Percentiles rank a stretch among this genome's conserved stretches.
These are phyloP conservation scores for Penicillium sp. DNA, from an alignment of 2,329 filamentous ascomycete species.

Conservation along the genomic window DNA sequence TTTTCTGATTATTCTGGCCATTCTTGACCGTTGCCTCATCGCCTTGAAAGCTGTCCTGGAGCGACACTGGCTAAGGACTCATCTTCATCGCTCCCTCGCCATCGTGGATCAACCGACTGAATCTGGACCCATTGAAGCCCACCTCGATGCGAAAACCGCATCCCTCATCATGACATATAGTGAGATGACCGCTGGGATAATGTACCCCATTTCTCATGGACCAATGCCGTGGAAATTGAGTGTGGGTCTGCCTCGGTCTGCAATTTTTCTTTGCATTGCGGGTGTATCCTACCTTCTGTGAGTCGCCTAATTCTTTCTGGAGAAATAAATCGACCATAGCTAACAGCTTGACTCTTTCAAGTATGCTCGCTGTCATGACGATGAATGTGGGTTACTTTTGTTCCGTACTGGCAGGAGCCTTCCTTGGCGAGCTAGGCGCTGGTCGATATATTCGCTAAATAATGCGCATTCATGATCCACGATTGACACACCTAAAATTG, in stretches of 20 bases:
- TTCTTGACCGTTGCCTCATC: slow-evolving; percentile 63
- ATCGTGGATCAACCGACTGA: slow-evolving; percentile 60
- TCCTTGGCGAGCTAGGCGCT: slow-evolving; percentile 76
- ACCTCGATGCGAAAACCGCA: slow-evolving; percentile 59
- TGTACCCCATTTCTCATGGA: slow-evolving; percentile 51
- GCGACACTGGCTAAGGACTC: slow-evolving; percentile 62
- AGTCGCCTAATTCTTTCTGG: slow-evolving; percentile 34
- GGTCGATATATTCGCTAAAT: slow-evolving; percentile 57
- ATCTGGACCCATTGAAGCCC: slow-evolving; percentile 54
- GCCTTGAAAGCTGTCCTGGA: slow-evolving; percentile 59
- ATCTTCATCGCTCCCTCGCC: slow-evolving; percentile 70
- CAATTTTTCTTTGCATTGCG: slow-evolving; percentile 64
- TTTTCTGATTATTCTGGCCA: slow-evolving; percentile 73
- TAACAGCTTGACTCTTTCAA: slow-evolving; percentile 34
- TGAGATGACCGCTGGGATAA: slow-evolving; percentile 72
- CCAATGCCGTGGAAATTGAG: slow-evolving; percentile 72
- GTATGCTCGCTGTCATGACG: slow-evolving; percentile 90
- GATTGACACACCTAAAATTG: too few species aligned
- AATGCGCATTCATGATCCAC: slow-evolving; percentile 21
- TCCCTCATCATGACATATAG: slow-evolving; percentile 67
- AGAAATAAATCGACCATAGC: slow-evolving; percentile 24
- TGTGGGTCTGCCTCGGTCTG: slow-evolving; percentile 68
- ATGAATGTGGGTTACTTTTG: slow-evolving; percentile 81
- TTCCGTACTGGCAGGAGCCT: slow-evolving; percentile 70
- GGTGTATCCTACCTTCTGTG: slow-evolving; percentile 81